Percentiles rank a stretch among this genome's conserved stretches.
Conservation (phyloP, 2,329 filamentous ascomycete species). For the Teratosphaeria pseudoeucalypti region DNA sequence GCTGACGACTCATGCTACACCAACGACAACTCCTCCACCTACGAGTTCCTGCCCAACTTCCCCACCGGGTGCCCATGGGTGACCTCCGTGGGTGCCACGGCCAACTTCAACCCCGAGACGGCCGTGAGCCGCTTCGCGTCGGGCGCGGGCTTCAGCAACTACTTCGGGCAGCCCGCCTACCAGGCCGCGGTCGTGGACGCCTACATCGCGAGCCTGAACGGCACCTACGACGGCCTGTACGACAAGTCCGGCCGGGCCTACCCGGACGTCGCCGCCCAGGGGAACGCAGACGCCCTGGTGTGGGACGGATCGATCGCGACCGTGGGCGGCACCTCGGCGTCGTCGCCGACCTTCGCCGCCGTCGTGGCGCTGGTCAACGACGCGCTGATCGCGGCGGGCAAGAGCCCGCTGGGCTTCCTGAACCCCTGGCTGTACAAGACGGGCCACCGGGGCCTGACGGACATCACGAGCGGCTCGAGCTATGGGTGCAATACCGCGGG, state of each 20-base stretch:
- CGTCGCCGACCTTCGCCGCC: conserved; percentile 48
- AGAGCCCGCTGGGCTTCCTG: conserved; percentile 45
- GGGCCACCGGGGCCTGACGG: conserved; percentile 39
- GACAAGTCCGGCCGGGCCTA: conserved; percentile 36
- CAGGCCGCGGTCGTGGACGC: conserved; percentile 31
- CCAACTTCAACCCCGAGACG: conserved; percentile 33
- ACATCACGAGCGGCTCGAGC: conserved; percentile 31
- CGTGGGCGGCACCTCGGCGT: conserved; percentile 42
- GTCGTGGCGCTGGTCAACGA: conserved; percentile 56
- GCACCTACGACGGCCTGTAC: conserved; percentile 34
- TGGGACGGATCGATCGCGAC: conserved; percentile 15
- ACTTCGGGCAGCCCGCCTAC: conserved; percentile 35
- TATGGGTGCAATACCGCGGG: conserved; percentile 18
- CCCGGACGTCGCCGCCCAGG: conserved; percentile 43
- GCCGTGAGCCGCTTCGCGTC: conserved; percentile 41
- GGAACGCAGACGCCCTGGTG: conserved; percentile 29
- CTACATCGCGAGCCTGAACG: conserved; percentile 33
- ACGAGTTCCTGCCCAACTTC: conserved; percentile 35
- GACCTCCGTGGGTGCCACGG: conserved; percentile 38
- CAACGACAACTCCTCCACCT: conserved; percentile 36
- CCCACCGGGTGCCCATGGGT: conserved; percentile 40
- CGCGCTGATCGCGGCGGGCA: conserved; percentile 42
- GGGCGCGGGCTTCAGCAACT: conserved; percentile 37
- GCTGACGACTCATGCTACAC: conserved; percentile 33
- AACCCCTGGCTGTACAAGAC: conserved; percentile 50